Conservation (phyloP, 225 moss, liverwort and hornwort genomes). For the Takakia lepidozioides region DNA sequence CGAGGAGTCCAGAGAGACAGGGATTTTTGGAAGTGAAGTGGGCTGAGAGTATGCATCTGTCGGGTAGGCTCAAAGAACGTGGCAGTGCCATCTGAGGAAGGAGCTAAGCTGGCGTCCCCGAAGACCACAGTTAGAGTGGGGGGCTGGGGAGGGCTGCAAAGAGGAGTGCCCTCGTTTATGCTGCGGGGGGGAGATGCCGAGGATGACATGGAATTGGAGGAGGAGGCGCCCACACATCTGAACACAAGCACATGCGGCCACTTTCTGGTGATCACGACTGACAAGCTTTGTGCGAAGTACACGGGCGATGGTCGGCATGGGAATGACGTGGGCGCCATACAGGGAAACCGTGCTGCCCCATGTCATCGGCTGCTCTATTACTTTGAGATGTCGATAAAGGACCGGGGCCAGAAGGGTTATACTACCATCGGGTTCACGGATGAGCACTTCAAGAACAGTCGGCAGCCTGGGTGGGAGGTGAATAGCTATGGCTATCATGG, state of each 20-base stretch:
- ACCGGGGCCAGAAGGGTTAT: constrained; percentile 69
- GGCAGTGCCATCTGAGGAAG: no score
- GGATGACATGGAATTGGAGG: constrained; percentile 51
- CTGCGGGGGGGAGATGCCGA: constrained; percentile 20
- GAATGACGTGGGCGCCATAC: constrained; percentile 89
- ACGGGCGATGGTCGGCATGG: constrained; percentile 61
- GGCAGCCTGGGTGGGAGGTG: constrained; percentile 95
- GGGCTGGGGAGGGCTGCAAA: constrained; percentile 7
- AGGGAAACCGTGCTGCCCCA: constrained; percentile 77
- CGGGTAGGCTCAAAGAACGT: no score
- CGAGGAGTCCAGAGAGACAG: no score
- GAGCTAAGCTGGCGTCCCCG: no score
- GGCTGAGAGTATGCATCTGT: no score
- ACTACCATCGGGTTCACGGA: constrained; percentile 91
- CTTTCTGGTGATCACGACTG: constrained; percentile 76
- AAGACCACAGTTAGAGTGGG: no score
- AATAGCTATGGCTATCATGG: constrained; percentile 89
- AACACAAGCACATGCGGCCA: constrained; percentile 85
- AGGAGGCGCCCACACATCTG: constrained; percentile 78
- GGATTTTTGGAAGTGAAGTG: no score
- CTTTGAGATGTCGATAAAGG: constrained; percentile 82
- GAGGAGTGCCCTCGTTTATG: constrained; percentile 21
- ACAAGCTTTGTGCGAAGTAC: constrained; percentile 82
- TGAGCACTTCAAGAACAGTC: constrained; percentile 85
- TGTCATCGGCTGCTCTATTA: constrained; percentile 80